Base-by-base conservation (phyloP, 202 grass and related monocot genomes). In the Eragrostis tef region DNA sequence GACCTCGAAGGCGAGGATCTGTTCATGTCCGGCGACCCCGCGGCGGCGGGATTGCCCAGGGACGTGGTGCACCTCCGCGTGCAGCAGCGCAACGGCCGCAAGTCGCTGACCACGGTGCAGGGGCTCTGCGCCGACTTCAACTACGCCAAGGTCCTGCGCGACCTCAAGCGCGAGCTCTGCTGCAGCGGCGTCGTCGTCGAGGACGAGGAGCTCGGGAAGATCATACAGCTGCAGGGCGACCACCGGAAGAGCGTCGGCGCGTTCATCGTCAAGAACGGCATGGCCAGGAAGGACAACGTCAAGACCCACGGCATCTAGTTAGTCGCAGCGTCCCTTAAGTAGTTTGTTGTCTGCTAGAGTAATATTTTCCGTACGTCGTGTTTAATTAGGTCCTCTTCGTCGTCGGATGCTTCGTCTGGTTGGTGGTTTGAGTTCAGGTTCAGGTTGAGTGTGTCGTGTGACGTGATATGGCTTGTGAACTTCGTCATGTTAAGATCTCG, bases 141-240 rank as follows among this genome's bases (percentile, higher is more conserved):
- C 80, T 83, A 79, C 84, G 52, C 60, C 52, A 73, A 26, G 79
- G 71, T 86, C 27, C 79, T 86, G 5, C 20, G 61, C 3, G 73
- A 82, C 54, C 74, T 89, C 61, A 85, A 81, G 87, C 24, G 70
- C 34, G 71, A 75, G 0, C 76, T 80, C 13, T 75, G 44, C 75
- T 85, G 71, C 78, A 75, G 51, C 70, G 91, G 91, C 63, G 82
- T 64, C 57, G 74, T 93, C n/a, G 82, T 93, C 5, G 85, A 93
- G 70, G 87, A 90, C 81, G 75, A 86, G 39, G 91, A 90, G 22
- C 66, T 89, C 31, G 84, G 84, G 45, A 68, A 81, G 75, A 48
- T 92, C 60, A 84, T 92, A 50, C 81, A 87, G 82, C 87, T 92
- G 48, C 87, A 92, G 79, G 87, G 86, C 31, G 87, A 92, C 81